Conservation (phyloP, 805 yeast genomes). For the Lipomyces starkeyi region DNA sequence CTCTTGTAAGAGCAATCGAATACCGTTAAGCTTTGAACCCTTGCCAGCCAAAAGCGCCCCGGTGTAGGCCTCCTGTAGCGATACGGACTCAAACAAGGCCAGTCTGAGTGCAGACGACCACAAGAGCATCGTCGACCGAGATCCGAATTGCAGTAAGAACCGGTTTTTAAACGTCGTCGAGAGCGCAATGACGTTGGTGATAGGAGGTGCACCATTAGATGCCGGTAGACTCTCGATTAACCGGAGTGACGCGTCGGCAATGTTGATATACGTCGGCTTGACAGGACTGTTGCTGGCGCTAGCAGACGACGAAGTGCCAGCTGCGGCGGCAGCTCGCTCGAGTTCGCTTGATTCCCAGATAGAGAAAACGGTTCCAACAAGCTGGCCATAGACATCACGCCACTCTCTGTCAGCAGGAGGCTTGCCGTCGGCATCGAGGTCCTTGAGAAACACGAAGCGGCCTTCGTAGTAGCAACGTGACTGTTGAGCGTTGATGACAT, state of each 20-base stretch:
- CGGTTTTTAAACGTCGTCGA: constrained; percentile 93
- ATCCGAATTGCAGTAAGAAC: constrained; percentile 76
- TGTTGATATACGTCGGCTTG: constrained; percentile 81
- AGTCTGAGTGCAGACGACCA: constrained; percentile 89
- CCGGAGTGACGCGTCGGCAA: constrained; percentile 86
- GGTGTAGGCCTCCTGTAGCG: constrained; percentile 93
- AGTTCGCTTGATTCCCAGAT: constrained; percentile 74
- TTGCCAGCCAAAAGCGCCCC: constrained; percentile 92
- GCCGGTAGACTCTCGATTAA: constrained; percentile 41
- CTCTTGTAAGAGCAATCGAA: constrained; percentile 81
- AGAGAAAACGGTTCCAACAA: constrained; percentile 89
- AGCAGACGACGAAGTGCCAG: constrained; percentile 42
- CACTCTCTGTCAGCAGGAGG: constrained; percentile 79
- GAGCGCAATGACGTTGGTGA: constrained; percentile 63
- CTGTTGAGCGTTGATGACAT: constrained; percentile 72
- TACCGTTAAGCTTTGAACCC: constrained; percentile 86
- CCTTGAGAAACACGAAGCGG: constrained; percentile 51
- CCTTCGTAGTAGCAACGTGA: constrained; percentile 68
- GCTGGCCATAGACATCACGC: constrained; percentile 90
- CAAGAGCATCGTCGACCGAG: constrained; percentile 63
- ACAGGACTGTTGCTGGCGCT: constrained; percentile 45
- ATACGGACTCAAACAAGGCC: constrained; percentile 76
- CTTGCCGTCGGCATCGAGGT: constrained; percentile 72
- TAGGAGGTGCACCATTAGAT: constrained; percentile 24
- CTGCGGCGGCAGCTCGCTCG: constrained; percentile 54